Conservation (phyloP, 108 stramenopile genomes). For the Pseudonitzschia pungens region DNA sequence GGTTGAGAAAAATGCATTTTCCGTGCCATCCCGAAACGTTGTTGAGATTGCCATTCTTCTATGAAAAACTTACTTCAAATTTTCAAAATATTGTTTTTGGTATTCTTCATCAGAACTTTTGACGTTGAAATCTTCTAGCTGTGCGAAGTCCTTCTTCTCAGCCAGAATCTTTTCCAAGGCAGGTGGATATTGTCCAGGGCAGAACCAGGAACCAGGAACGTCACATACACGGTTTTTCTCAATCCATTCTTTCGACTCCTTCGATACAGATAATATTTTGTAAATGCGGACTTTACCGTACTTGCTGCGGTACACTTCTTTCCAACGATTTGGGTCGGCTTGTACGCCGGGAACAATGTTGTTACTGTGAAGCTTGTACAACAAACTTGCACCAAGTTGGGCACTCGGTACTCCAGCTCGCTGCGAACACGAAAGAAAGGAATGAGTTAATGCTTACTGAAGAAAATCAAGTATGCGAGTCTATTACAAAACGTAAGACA, state of each 20-base stretch:
- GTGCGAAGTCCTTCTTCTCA: conserved; percentile 82
- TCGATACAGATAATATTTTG: conserved; percentile 85
- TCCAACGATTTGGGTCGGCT: conserved; percentile 62
- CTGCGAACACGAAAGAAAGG: conserved; percentile 17
- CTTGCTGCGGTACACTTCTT: conserved; percentile 89
- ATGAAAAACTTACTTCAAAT: conserved; percentile 58
- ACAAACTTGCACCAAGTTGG: conserved; percentile 74
- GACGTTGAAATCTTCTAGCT: conserved; percentile 91
- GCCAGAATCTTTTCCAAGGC: conserved; percentile 79
- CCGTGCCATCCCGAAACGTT: too few species aligned
- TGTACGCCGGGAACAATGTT: conserved; percentile 65
- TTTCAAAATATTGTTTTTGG: conserved; percentile 77
- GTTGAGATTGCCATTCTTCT: too few species aligned
- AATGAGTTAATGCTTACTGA: not conserved
- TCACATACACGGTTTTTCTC: conserved; percentile 85
- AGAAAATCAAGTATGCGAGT: too few species aligned
- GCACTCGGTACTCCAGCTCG: conserved; percentile 57
- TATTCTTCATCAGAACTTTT: conserved; percentile 64
- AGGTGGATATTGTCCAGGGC: conserved; percentile 90
- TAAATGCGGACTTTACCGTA: conserved; percentile 98
- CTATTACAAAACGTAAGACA: too few species aligned
- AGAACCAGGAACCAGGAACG: conserved; percentile 86
- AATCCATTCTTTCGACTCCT: conserved; percentile 89
- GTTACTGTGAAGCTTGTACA: conserved; percentile 92
- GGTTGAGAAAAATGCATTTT: not conserved